Conservation (phyloP, 345 rosid species). For the Anastatica hierochuntica region DNA sequence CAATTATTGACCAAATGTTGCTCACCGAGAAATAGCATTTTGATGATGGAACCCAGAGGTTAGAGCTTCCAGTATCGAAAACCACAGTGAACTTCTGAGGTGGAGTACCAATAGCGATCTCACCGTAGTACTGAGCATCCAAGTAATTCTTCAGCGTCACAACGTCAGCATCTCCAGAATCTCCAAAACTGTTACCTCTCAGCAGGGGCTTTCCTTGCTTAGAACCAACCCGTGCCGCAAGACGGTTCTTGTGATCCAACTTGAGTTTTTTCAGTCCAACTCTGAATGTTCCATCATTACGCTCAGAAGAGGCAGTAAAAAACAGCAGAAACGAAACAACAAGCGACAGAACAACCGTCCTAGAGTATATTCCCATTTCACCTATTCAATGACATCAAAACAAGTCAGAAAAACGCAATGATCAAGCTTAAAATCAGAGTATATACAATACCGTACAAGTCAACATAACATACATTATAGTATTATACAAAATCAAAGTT, state of each 20-base stretch:
- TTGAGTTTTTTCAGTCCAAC: slow-evolving; percentile 64
- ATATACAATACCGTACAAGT: background rate
- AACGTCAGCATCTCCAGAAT: slow-evolving; percentile 39
- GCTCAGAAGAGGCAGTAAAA: slow-evolving; percentile 27
- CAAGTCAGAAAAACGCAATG: background rate
- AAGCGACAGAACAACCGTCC: slow-evolving; percentile 27
- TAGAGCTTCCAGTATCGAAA: slow-evolving; percentile 93
- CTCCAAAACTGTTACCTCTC: slow-evolving; percentile 33
- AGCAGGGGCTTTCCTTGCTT: slow-evolving; percentile 33
- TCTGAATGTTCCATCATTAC: slow-evolving; percentile 50
- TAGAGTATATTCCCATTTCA: slow-evolving; percentile 37
- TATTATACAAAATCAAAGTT: background rate
- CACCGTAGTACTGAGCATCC: slow-evolving; percentile 96
- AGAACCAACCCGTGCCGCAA: slow-evolving; percentile 51
- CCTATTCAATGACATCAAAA: slow-evolving; percentile 25
- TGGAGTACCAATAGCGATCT: slow-evolving; percentile 87
- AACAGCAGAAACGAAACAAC: slow-evolving; percentile 36
- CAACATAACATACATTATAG: background rate
- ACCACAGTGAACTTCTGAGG: slow-evolving; percentile 88
- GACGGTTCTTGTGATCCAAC: slow-evolving; percentile 39
- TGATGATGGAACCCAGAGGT: slow-evolving; percentile 96
- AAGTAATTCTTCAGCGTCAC: slow-evolving; percentile 57
- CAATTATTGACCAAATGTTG: slow-evolving; percentile 3
- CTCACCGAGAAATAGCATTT: slow-evolving; percentile 81
- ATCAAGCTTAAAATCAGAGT: background rate